phyloP scores from a whole-genome alignment of 768 basidiomycete species.

The Agrocybe chaxingu region DNA sequence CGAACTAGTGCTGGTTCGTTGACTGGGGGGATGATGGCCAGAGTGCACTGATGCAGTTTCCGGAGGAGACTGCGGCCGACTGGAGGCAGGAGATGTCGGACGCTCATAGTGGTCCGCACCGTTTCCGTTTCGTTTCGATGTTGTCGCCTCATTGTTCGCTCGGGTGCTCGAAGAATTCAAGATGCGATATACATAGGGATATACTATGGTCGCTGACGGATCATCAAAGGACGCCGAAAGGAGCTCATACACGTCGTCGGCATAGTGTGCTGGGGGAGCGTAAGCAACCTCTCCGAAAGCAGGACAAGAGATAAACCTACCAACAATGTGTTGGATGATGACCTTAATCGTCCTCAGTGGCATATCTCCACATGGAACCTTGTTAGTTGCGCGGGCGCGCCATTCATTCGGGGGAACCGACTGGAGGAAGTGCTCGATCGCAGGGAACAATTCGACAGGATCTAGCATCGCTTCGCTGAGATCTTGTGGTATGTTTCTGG shows the following conservation, averaged over 20 bases:
- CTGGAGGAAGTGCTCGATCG: conserved; percentile 92
- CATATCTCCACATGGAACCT: conserved; percentile 96
- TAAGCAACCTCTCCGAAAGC: conserved; percentile 7
- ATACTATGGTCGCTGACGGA: conserved; percentile 96
- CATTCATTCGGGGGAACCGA: conserved; percentile 95
- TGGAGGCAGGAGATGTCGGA: conserved; percentile 57
- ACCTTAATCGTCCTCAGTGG: conserved; percentile 97
- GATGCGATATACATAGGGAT: conserved; percentile 92
- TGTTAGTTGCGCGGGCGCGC: conserved; percentile 87
- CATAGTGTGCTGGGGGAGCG: conserved; percentile 61
- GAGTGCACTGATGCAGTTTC: conserved; percentile 53
- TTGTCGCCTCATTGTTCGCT: conserved; percentile 20
- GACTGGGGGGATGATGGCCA: conserved; percentile 57
- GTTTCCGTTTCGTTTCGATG: conserved; percentile 31
- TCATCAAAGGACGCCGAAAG: conserved; percentile 90
- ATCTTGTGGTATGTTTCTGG: conserved; percentile 91
- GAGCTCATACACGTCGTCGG: conserved; percentile 87
- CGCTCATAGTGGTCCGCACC: conserved; percentile 36
- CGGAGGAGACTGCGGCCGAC: conserved; percentile 70
- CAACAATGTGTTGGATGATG: conserved; percentile 94
- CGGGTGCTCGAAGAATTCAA: conserved; percentile 61
- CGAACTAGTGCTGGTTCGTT: conserved; percentile 64
- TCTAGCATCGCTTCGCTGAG: conserved; percentile 76
- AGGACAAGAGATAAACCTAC: conserved; percentile 45
- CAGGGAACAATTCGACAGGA: conserved; percentile 85